Percentiles rank a stretch among this genome's conserved stretches.
phyloP scores from a whole-genome alignment of 2,329 filamentous ascomycete genomes.

The Clathrospora elynae region DNA sequence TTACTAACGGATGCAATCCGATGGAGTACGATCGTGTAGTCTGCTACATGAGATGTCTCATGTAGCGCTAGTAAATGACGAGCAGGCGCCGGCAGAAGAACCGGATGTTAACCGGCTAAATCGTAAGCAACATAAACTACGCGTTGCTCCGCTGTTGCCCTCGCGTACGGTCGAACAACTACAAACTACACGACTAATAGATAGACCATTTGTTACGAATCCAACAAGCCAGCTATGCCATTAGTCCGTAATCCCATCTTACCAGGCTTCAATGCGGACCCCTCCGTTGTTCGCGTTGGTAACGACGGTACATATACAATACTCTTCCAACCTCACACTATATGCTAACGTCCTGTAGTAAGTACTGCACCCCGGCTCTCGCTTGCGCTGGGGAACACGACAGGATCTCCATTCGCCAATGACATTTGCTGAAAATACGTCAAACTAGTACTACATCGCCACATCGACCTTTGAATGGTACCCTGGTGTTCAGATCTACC shows the following conservation, averaged over 20 bases:
- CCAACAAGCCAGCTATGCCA: constrained; percentile 33
- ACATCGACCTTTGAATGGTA: constrained; percentile 68
- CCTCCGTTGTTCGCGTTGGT: constrained; percentile 58
- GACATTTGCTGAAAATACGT: not conserved
- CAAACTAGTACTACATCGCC: constrained; percentile 58
- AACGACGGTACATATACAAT: constrained; percentile 43
- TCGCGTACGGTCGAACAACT: not conserved
- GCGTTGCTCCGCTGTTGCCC: not conserved
- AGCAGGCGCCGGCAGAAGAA: constrained; percentile 18
- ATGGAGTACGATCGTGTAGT: too few relatives aligned
- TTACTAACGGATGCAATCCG: too few relatives aligned
- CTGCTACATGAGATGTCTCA: too few relatives aligned
- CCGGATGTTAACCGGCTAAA: constrained; percentile 12
- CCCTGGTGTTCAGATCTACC: constrained; percentile 60
- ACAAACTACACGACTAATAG: not conserved
- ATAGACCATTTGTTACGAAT: not conserved
- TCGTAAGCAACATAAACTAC: not conserved
- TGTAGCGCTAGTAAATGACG: not conserved
- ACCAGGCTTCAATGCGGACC: constrained; percentile 66
- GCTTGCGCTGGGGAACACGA: too few relatives aligned
- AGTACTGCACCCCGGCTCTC: too few relatives aligned
- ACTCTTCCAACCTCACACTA: not conserved
- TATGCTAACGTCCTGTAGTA: constrained; percentile 18
- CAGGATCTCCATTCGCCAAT: not conserved
- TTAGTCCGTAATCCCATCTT: constrained; percentile 58